Evolutionary conservation across 805 yeast species (phyloP), one percentile per base, ranked within the genome.

Genomic region (Diddensiella transvaalensis): DNA sequence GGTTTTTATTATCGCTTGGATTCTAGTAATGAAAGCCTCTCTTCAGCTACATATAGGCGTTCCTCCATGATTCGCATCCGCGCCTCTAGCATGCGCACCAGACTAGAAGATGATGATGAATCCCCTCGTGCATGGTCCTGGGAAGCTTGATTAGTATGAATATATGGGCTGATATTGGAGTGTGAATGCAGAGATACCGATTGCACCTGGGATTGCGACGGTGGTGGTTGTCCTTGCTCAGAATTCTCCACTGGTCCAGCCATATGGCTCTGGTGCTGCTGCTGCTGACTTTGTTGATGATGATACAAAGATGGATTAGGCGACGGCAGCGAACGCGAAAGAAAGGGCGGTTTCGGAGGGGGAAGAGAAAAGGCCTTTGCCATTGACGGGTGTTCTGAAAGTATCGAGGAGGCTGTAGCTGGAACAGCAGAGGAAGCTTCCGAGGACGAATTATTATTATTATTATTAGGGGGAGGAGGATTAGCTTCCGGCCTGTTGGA

Each of bases 11-110:
- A 46, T n/a, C 37, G 43, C 17, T 38, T 30, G n/a, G 41, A 18
- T 44, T 58, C 61, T 23, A 58, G 44, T 8, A 40, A 46, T 8
- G 57, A 50, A 21, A 62, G 46, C 18, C 68, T 54, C 39, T 55
- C 56, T 40, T 65, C 69, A 8, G 65, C 49, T n/a, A 59, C 55
- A 33, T 55, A 54, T 29, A 65, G 42, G n/a, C 67, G 58, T 19
- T 60, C 65, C 46, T 65, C 69, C 17, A 62, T 48, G 19, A 56
- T 56, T 15, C 60, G 50, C 19, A 65, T 46, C 4, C 63, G 56
- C 17, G 58, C 56, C 42, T 65, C 68, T 32, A 65, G 53, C 29
- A 55, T 48, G 26, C 61, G 54, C 11, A 62, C 61, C 38, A 57
- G 41, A 13, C 50, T 42, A 57, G 56, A 51, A 30, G 38, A 35